Evolutionary conservation across 352 stramenopile genomes (phyloP).

Genomic region (Phytophthora foliorum): DNA sequence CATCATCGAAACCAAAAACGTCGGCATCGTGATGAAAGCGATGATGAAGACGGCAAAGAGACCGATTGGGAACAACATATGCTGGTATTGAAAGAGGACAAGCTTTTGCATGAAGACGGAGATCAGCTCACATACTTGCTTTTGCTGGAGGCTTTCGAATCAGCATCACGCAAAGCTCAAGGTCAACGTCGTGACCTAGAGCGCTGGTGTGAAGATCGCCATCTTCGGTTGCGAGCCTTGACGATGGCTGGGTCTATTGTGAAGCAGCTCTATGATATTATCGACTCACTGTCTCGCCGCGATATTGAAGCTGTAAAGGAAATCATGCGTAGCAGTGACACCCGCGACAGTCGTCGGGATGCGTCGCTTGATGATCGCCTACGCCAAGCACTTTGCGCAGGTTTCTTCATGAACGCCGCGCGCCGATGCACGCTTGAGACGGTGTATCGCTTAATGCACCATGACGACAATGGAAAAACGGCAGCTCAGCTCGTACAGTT

Average conservation of each 20-base stretch:
- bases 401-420: conserved; percentile 76
- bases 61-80: conserved; percentile 53
- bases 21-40: conserved; percentile 15
- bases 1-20: conserved; percentile 10
- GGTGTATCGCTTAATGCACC: conserved; percentile 59
- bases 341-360: conserved; percentile 1
- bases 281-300: conserved; percentile 38
- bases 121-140: conserved; percentile 68
- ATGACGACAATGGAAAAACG: conserved; percentile 26
- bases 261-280: conserved; percentile 71
- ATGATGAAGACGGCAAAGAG: conserved; percentile 28
- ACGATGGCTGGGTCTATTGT: conserved; percentile 61
- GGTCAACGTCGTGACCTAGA: conserved; percentile 34
- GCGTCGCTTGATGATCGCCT: conserved; percentile 46
- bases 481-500: conserved; percentile 67
- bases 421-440: conserved; percentile 69
- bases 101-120: conserved; percentile 59
- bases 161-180: conserved; percentile 18
- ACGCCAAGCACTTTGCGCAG: conserved; percentile 59
- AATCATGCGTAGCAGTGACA: neutral
- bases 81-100: conserved; percentile 48
- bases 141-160: conserved; percentile 58
- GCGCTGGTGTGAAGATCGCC: conserved; percentile 62
- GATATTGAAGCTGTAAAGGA: conserved; percentile 42
- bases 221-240: conserved; percentile 63